Conservation (phyloP, 192 early-diverging fungal species). For the Piromyces finnis region DNA sequence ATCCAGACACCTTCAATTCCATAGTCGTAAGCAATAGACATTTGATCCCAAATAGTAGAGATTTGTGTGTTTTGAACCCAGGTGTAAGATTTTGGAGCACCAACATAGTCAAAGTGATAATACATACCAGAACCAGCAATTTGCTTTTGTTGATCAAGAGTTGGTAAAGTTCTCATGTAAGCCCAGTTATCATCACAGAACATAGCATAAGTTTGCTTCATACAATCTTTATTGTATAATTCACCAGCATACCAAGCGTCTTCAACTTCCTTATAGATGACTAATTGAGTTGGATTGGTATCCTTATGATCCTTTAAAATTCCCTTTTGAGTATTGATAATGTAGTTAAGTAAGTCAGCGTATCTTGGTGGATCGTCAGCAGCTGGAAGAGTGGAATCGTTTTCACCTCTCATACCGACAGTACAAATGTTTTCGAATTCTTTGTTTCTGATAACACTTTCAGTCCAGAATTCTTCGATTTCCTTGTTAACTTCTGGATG, state of each 20-base stretch:
- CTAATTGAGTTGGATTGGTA: background rate
- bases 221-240: conserved; percentile 1
- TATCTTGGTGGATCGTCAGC: background rate
- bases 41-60: conserved; percentile 4
- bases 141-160: background rate
- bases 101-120: conserved; percentile 6
- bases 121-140: conserved; percentile 5
- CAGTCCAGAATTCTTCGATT: background rate
- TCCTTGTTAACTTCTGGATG: background rate
- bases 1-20: conserved; percentile 2
- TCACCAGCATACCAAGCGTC: conserved; percentile 2
- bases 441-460: background rate
- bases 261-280: conserved; percentile 6
- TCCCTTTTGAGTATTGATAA: background rate
- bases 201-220: background rate
- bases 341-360: background rate
- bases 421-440: background rate
- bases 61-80: conserved; percentile 4
- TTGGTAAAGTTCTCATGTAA: conserved; percentile 5
- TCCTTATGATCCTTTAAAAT: background rate
- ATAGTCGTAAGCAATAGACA: conserved; percentile 1
- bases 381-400: background rate
- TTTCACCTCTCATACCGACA: background rate
- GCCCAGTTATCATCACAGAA: conserved; percentile 6
- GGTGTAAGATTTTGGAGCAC: conserved; percentile 1